Evolutionary conservation across 495 filamentous ascomycete genomes (phyloP).

Genomic region (Thermochaetoides thermophila): DNA sequence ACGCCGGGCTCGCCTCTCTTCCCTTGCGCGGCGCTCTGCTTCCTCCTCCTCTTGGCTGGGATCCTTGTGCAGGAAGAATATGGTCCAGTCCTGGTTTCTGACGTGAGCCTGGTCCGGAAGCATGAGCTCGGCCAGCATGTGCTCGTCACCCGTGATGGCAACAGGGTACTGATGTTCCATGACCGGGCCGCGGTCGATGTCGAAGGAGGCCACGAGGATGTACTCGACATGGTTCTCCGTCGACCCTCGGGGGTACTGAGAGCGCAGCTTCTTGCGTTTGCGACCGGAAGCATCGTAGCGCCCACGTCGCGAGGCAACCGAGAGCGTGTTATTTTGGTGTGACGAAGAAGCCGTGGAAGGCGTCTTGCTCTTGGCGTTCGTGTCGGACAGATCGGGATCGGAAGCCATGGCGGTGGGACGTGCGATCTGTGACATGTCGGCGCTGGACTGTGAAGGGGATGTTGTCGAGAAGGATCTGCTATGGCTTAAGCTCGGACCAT

Average conservation of each 20-base stretch:
- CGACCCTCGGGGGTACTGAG: constrained; percentile 70
- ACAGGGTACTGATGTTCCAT: constrained; percentile 98
- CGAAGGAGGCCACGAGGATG: constrained; percentile 95
- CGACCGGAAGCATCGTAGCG: constrained; percentile 27
- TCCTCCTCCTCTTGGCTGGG: constrained; percentile 66
- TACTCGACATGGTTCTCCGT: constrained; percentile 94
- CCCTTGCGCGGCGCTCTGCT: constrained; percentile 34
- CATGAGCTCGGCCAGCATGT: constrained; percentile 98
- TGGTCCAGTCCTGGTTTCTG: constrained; percentile 94
- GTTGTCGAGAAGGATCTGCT: constrained; percentile 46
- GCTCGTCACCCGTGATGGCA: constrained; percentile 89
- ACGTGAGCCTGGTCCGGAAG: constrained; percentile 94
- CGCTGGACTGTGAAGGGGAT: constrained; percentile 38
- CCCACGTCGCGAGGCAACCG: constrained; percentile 22
- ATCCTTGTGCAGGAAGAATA: constrained; percentile 97
- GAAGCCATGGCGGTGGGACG: too few relatives aligned
- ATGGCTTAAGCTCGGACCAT: constrained; percentile 13
- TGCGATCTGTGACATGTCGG: constrained; percentile 34
- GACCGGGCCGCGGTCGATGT: constrained; percentile 86
- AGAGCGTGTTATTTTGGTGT: constrained; percentile 38
- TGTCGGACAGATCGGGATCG: too few relatives aligned
- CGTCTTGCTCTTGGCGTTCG: constrained; percentile 41
- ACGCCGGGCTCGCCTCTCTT: constrained; percentile 33
- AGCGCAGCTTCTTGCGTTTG: constrained; percentile 43
- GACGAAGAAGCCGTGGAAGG: constrained; percentile 37